Evolutionary conservation across 2,329 filamentous ascomycete species (phyloP), one percentile per base, ranked within the genome.

Genomic region (Fusarium sp.): DNA sequence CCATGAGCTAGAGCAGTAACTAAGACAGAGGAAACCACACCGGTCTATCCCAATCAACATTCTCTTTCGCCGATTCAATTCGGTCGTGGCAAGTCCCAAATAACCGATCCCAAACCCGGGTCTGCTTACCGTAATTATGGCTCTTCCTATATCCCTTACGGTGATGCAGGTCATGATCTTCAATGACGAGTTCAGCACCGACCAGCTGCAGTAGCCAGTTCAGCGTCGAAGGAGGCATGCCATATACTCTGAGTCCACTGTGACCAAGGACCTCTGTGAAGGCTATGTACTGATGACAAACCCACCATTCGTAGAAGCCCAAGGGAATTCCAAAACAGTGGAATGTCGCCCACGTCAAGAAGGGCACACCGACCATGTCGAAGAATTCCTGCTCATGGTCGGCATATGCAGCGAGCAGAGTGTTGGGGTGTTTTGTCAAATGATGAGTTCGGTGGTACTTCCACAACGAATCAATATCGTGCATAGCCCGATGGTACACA

Each of bases 351-450:
- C 51, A 69, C 1, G 66, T 69, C 6, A 69, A 37, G 10, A 69
- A 68, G 0, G 66, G 66, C 6, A 69, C 48, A 18, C 59, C 66
- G 1, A 69, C 55, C 66, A 69, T 69, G 44, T 69, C 66, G 25
- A 69, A 69, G n/a, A 69, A 69, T 16, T 69, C 66, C 27, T 69
- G 66, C 27, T 68, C 66, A 4, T 69, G 66, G 25, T 69, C 66
- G 41, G 66, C 66, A 7, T 61, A 69, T 3, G 64, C 66, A 8
- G 64, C 46, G 7, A 69, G 55, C 1, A 69, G 66, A 18, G 66
- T 30, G 4, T 69, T 69, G 10, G 66, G 66, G 5, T 69, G 66
- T 30, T 69, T 69, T 5, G 66, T 69, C 1, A 69, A 44, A 41
- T 69, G 66, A 29, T 69, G 66, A 12, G 64, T 69, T 24, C 66